Evolutionary conservation across 805 yeast genomes (phyloP).

Genomic region (Pichia cabralensis): DNA sequence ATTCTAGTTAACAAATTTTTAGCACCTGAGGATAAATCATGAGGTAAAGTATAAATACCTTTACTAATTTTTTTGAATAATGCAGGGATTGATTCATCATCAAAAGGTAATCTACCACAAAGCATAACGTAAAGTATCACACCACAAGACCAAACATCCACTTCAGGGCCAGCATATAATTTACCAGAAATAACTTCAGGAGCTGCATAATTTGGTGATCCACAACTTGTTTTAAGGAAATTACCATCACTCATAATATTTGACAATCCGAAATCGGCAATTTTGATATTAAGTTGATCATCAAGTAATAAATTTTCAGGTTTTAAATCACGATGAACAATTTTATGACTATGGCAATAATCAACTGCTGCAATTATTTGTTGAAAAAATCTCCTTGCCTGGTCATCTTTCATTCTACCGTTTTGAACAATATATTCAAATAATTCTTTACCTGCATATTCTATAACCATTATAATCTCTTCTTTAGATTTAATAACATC

Average conservation of each 20-base stretch:
- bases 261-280: slow-evolving; percentile 91
- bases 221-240: slow-evolving; percentile 89
- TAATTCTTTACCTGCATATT: slow-evolving; percentile 91
- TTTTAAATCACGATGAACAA: slow-evolving; percentile 92
- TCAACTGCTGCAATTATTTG: slow-evolving; percentile 95
- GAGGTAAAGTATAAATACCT: slow-evolving; percentile 88
- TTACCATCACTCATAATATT: slow-evolving; percentile 98
- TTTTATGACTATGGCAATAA: slow-evolving; percentile 92
- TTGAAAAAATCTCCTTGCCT: slow-evolving; percentile 89
- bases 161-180: slow-evolving; percentile 95
- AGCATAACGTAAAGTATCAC: slow-evolving; percentile 92
- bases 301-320: slow-evolving; percentile 89
- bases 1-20: slow-evolving; percentile 72
- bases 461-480: slow-evolving; percentile 95
- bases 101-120: slow-evolving; percentile 92
- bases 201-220: slow-evolving; percentile 95
- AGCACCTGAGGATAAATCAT: slow-evolving; percentile 78
- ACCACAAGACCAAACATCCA: slow-evolving; percentile 97
- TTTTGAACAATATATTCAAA: slow-evolving; percentile 92
- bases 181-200: slow-evolving; percentile 95
- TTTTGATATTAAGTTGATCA: slow-evolving; percentile 84
- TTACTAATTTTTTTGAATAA: slow-evolving; percentile 84
- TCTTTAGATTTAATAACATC: slow-evolving; percentile 93
- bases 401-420: slow-evolving; percentile 86
- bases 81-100: slow-evolving; percentile 93